A percentile compares a stretch with the other conserved stretches of the same genome.
Conservation (phyloP, 2,329 filamentous ascomycete genomes). For the Proliferodiscus dingleyae region DNA sequence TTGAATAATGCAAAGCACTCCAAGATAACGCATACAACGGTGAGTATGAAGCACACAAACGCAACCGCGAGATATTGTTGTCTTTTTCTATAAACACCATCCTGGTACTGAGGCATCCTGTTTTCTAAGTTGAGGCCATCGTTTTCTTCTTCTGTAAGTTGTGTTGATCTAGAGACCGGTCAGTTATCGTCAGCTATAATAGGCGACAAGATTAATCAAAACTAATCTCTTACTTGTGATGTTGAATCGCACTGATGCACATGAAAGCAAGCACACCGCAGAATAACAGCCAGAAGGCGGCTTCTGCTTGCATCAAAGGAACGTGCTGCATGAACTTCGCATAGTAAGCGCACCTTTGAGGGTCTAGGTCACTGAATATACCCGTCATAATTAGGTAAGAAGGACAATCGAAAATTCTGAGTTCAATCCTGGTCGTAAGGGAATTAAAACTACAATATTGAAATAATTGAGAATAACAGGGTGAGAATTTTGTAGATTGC, state of each 20-base stretch:
- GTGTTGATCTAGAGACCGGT: slow-evolving; percentile 14
- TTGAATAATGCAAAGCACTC: slow-evolving; percentile 42
- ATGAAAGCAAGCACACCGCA: slow-evolving; percentile 40
- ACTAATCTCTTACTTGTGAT: slow-evolving; percentile 23
- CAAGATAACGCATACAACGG: slow-evolving; percentile 44
- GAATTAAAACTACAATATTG: not conserved
- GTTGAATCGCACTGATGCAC: slow-evolving; percentile 37
- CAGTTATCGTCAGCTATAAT: not conserved
- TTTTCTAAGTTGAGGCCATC: slow-evolving; percentile 1
- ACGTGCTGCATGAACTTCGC: slow-evolving; percentile 42
- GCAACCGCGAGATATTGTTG: slow-evolving; percentile 37
- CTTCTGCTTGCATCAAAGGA: slow-evolving; percentile 39
- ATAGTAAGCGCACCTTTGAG: slow-evolving; percentile 35
- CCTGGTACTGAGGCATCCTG: slow-evolving; percentile 25
- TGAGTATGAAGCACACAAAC: slow-evolving; percentile 40
- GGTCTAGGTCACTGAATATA: slow-evolving; percentile 31
- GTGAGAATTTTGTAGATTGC: too few relatives aligned
- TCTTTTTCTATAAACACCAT: slow-evolving; percentile 26
- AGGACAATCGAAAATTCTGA: too few relatives aligned
- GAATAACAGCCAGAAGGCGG: slow-evolving; percentile 45
- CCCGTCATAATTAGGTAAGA: slow-evolving; percentile 31
- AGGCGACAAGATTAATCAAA: not conserved
- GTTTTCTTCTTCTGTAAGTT: slow-evolving; percentile 15
- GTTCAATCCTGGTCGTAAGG: not conserved
- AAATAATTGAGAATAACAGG: too few relatives aligned